Evolutionary conservation across 2,329 filamentous ascomycete species (phyloP).

Genomic region (Chalaropsis ovoidea): DNA sequence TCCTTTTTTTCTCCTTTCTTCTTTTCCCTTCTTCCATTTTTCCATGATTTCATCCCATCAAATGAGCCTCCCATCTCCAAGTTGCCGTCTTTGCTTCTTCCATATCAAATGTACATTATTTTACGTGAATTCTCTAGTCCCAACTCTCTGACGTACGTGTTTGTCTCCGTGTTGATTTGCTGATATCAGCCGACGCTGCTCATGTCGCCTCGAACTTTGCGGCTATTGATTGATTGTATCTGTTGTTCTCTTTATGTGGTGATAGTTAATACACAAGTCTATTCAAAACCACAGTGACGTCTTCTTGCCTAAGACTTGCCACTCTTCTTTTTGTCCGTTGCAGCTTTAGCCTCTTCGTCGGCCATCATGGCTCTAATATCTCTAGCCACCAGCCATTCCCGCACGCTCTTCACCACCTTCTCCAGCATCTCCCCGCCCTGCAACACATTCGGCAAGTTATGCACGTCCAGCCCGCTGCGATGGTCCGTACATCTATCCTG

Average conservation of each 20-base stretch:
- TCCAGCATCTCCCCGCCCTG: conserved; percentile 62
- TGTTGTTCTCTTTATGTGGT: not conserved
- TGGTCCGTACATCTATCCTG: conserved; percentile 80
- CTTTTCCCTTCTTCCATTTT: not conserved
- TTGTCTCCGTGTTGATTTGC: not conserved
- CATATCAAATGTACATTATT: not conserved
- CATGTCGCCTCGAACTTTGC: not conserved
- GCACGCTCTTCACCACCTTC: conserved; percentile 66
- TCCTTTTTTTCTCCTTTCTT: not conserved
- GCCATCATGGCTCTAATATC: conserved; percentile 65
- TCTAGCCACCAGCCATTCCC: conserved; percentile 60
- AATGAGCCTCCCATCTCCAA: not conserved
- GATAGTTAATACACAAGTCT: conserved; percentile 20
- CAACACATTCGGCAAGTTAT: conserved; percentile 72
- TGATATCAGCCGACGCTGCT: not conserved
- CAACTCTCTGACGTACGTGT: not conserved
- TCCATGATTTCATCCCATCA: not conserved
- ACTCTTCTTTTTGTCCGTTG: conserved; percentile 24
- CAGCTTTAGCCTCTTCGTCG: conserved; percentile 42
- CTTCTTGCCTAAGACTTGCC: conserved; percentile 21
- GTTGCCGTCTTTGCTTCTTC: not conserved
- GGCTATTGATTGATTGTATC: too few relatives aligned
- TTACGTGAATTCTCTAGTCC: not conserved
- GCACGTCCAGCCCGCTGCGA: conserved; percentile 65
- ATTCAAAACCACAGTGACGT: not conserved